Conservation (phyloP, 768 basidiomycete genomes). For the Boletus speciosus region DNA sequence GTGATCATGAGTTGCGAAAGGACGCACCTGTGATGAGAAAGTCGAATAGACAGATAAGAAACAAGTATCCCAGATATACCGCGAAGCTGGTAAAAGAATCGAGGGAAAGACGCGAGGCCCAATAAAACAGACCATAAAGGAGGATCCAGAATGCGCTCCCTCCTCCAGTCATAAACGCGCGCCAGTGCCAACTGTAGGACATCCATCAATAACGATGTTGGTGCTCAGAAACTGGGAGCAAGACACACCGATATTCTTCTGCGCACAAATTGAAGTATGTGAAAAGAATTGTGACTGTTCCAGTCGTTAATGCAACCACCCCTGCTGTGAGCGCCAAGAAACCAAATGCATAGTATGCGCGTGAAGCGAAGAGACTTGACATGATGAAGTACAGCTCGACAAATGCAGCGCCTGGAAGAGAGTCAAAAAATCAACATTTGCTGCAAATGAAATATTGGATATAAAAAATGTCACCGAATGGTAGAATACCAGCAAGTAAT, state of each 20-base stretch:
- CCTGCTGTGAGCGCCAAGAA: conserved; percentile 86
- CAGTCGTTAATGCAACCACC: conserved; percentile 82
- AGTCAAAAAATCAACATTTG: background rate
- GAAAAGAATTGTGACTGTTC: conserved; percentile 85
- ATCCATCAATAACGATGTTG: conserved; percentile 1
- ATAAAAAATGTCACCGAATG: conserved; percentile 61
- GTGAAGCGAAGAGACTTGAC: conserved; percentile 86
- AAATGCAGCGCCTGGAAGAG: conserved; percentile 77
- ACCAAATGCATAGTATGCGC: conserved; percentile 95
- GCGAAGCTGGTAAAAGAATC: conserved; percentile 76
- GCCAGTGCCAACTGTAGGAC: conserved; percentile 88
- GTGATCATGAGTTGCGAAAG: background rate
- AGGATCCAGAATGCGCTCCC: conserved; percentile 91
- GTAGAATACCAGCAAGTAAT: conserved; percentile 85
- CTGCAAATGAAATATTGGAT: background rate
- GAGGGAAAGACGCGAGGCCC: conserved; percentile 81
- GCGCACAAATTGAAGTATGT: conserved; percentile 91
- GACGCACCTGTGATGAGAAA: conserved; percentile 80
- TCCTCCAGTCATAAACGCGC: conserved; percentile 87
- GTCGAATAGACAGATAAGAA: conserved; percentile 75
- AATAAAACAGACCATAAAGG: conserved; percentile 85
- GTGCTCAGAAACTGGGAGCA: background rate
- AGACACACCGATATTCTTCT: conserved; percentile 81
- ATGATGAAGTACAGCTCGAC: conserved; percentile 93
- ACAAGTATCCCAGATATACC: conserved; percentile 88